Conservation (phyloP, 495 filamentous ascomycete species). For the Penicillium coprophilum region DNA sequence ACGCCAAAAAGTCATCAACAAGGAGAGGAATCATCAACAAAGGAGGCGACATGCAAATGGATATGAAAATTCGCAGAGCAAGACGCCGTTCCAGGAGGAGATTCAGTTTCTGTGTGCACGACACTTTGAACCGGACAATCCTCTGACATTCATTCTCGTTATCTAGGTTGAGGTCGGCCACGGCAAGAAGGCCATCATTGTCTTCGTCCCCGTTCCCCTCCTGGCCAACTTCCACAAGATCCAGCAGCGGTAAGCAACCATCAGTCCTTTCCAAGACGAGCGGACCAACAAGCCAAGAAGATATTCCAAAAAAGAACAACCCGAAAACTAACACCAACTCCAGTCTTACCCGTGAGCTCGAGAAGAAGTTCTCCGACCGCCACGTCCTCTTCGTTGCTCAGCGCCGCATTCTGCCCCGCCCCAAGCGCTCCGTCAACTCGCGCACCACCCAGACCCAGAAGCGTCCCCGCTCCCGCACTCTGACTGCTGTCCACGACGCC, state of each 20-base stretch:
- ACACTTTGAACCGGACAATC: slow-evolving; percentile 12
- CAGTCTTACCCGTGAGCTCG: slow-evolving; percentile 98
- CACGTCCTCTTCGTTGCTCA: slow-evolving; percentile 98
- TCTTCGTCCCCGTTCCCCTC: slow-evolving; percentile 99
- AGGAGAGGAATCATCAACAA: not conserved
- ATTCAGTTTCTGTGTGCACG: slow-evolving; percentile 17
- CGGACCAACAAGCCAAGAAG: not conserved
- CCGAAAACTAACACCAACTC: slow-evolving; percentile 5
- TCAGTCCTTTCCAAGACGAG: not conserved
- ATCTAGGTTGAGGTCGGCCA: slow-evolving; percentile 96
- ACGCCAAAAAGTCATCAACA: slow-evolving; percentile 9
- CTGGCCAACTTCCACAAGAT: slow-evolving; percentile 95
- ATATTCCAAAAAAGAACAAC: not conserved
- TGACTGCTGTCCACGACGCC: slow-evolving; percentile 95
- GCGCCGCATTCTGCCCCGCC: slow-evolving; percentile 96
- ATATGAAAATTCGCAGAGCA: slow-evolving; percentile 16
- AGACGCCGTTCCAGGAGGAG: slow-evolving; percentile 18
- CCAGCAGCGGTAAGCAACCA: slow-evolving; percentile 83
- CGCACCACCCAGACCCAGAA: slow-evolving; percentile 95
- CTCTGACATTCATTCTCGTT: slow-evolving; percentile 31
- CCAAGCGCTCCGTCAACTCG: slow-evolving; percentile 91
- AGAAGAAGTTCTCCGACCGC: slow-evolving; percentile 99
- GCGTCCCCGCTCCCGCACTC: slow-evolving; percentile 93
- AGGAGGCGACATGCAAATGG: not conserved
- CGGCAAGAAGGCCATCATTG: slow-evolving; percentile 99